These are phyloP conservation scores for Candida coquimbonensis DNA, from an alignment of 805 yeast genomes.

Conservation along the genomic window DNA sequence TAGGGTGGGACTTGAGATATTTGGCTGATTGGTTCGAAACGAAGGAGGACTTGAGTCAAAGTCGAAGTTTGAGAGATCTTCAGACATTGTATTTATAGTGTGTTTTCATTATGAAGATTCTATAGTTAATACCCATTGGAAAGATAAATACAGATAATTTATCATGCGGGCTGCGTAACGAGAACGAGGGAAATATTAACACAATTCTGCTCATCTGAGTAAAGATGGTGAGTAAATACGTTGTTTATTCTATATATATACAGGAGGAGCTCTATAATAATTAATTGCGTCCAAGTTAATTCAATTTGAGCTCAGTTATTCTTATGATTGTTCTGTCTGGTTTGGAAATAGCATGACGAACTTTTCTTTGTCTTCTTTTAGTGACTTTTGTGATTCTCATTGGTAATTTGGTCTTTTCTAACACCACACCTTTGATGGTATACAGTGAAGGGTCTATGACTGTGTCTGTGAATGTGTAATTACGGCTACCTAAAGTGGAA, in stretches of 20 bases:
- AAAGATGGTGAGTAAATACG: background rate
- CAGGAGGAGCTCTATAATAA: background rate
- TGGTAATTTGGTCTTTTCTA: slow-evolving; percentile 82
- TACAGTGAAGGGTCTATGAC: slow-evolving; percentile 48
- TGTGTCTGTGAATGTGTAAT: slow-evolving; percentile 57
- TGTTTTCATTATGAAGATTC: too few relatives aligned
- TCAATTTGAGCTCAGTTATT: slow-evolving; percentile 62
- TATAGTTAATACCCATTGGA: too few relatives aligned
- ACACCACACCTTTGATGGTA: slow-evolving; percentile 65
- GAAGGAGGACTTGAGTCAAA: background rate
- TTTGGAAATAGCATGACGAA: slow-evolving; percentile 57
- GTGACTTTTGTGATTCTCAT: slow-evolving; percentile 67
- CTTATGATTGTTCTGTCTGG: slow-evolving; percentile 73
- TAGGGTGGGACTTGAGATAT: background rate
- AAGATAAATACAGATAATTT: too few relatives aligned
- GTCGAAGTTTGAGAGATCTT: background rate
- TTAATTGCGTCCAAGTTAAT: slow-evolving; percentile 9
- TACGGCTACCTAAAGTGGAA: slow-evolving; percentile 77
- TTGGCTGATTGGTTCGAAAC: background rate
- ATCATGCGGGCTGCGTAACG: background rate
- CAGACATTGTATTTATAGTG: background rate
- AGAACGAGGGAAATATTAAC: too few relatives aligned
- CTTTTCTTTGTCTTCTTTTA: slow-evolving; percentile 74
- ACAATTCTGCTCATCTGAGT: too few relatives aligned
- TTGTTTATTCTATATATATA: background rate